phyloP scores from a whole-genome alignment of 1,284 basidiomycete genomes.

The Pisolithus thermaeus region DNA sequence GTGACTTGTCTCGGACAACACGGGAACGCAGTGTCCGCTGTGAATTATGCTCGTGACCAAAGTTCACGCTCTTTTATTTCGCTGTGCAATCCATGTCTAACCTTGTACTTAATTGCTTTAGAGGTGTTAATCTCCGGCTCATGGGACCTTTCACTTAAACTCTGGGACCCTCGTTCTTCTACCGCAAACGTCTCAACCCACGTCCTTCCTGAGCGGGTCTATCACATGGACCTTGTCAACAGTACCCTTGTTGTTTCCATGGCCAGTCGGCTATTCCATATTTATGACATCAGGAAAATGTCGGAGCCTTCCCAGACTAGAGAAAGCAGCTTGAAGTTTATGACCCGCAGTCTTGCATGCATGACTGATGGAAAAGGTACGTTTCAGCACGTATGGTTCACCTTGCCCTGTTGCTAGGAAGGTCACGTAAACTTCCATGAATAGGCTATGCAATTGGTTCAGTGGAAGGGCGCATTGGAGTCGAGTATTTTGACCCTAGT shows the following conservation, averaged over 20 bases:
- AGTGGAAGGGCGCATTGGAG: slow-evolving; percentile 93
- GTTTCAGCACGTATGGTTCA: slow-evolving; percentile 12
- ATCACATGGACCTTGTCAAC: slow-evolving; percentile 71
- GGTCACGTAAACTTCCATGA: neutral
- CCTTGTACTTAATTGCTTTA: slow-evolving; percentile 27
- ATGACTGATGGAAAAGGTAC: slow-evolving; percentile 90
- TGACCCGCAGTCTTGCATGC: slow-evolving; percentile 89
- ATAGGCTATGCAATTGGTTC: slow-evolving; percentile 89
- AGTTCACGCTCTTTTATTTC: slow-evolving; percentile 36
- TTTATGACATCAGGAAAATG: slow-evolving; percentile 81
- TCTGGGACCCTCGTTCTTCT: slow-evolving; percentile 76
- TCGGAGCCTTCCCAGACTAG: slow-evolving; percentile 67
- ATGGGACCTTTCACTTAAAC: slow-evolving; percentile 85
- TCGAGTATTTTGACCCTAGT: slow-evolving; percentile 92
- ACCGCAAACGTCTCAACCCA: slow-evolving; percentile 59
- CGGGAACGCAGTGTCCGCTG: slow-evolving; percentile 56
- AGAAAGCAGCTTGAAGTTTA: slow-evolving; percentile 93
- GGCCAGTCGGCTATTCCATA: slow-evolving; percentile 84
- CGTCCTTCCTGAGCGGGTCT: slow-evolving; percentile 76
- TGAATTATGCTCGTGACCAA: slow-evolving; percentile 49
- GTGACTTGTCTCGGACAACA: slow-evolving; percentile 63
- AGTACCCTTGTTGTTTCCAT: slow-evolving; percentile 83
- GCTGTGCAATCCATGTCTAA: neutral
- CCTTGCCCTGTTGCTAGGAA: neutral
- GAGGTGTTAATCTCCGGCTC: slow-evolving; percentile 78